Percentiles rank a stretch among this genome's conserved stretches.
These are phyloP conservation scores for Bisporella sp. DNA, from an alignment of 2,329 filamentous ascomycete species.

Conservation along the genomic window DNA sequence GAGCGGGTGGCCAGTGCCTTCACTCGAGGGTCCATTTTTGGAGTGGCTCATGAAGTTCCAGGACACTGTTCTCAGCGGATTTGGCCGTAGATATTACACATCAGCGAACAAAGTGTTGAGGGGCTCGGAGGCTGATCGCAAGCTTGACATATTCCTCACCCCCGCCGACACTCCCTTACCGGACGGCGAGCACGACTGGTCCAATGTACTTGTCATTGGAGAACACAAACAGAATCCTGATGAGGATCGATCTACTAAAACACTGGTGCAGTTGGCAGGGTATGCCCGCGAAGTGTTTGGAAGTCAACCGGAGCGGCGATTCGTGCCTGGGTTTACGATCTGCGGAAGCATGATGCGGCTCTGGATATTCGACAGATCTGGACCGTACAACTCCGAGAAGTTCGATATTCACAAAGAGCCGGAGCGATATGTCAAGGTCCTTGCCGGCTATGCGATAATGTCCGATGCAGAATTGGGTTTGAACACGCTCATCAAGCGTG, in stretches of 20 bases:
- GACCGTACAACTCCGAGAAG: conserved; percentile 23
- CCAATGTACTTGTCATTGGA: conserved; percentile 16
- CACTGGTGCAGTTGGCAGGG: conserved; percentile 19
- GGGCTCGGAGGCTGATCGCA: conserved; percentile 18
- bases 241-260: conserved; percentile 14
- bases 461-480: conserved; percentile 25
- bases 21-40: conserved; percentile 17
- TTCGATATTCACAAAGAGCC: conserved; percentile 28
- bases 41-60: conserved; percentile 20
- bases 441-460: conserved; percentile 27
- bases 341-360: conserved; percentile 22
- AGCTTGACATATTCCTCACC: conserved; percentile 20
- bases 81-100: conserved; percentile 18
- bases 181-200: conserved; percentile 15
- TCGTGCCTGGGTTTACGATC: conserved; percentile 25
- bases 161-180: conserved; percentile 9
- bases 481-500: conserved; percentile 20
- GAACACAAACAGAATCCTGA: conserved; percentile 19
- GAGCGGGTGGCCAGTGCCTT: conserved; percentile 17
- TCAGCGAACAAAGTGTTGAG: conserved; percentile 20
- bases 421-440: conserved; percentile 22
- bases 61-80: conserved; percentile 17
- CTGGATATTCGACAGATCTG: conserved; percentile 30
- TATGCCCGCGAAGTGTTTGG: conserved; percentile 24
- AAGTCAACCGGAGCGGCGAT: conserved; percentile 25